Base-by-base conservation (phyloP, 345 rosid genomes). In the Angophora floribunda region DNA sequence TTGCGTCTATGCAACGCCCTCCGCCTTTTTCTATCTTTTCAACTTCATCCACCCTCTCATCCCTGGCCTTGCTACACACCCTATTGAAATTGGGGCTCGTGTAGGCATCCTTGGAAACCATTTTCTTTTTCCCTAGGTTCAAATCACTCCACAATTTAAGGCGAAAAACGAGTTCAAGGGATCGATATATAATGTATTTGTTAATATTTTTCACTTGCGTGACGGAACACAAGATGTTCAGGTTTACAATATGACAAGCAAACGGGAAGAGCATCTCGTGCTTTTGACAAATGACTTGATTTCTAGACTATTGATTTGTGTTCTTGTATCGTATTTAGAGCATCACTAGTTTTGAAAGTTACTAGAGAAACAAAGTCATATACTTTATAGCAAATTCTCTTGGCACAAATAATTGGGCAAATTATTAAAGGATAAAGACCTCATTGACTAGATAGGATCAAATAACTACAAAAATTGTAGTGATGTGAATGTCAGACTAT, bases 221-320 rank as follows among this genome's bases (percentile, higher is more conserved):
- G 5, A 19, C 28, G 1, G 1, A 75, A 5, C 8, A 5, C 9
- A 6, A 19, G 2, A 41, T 41, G 1, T 41, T 44, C 3, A 11
- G 1, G 7, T 19, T 41, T 9, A 19, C 12, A 22, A 41, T 45
- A 75, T 6, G 10, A 75, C 1, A 1, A 75, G 7, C 24, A 75
- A 75, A 19, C 5, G 0, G 41, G 6, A 75, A 9, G 6, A 5
- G 0, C 45, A 36, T 19, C 5, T 3, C 15, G 10, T 41, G 5
- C 6, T 9, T 75, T 19, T 1, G 2, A 36, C 1, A 1, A 41
- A 0, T 21, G 3, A 10, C 8, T 75, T 3, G 1, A 3, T 75
- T 19, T 75, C 14, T 75, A 3, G 6, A 41, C 13, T 21, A 75
- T 19, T 19, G 26, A 75, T 75, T 19, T 75, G 24, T 41, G 4